Base-by-base conservation (phyloP, 2,329 filamentous ascomycete species). In the Ramularia collo-cygni region DNA sequence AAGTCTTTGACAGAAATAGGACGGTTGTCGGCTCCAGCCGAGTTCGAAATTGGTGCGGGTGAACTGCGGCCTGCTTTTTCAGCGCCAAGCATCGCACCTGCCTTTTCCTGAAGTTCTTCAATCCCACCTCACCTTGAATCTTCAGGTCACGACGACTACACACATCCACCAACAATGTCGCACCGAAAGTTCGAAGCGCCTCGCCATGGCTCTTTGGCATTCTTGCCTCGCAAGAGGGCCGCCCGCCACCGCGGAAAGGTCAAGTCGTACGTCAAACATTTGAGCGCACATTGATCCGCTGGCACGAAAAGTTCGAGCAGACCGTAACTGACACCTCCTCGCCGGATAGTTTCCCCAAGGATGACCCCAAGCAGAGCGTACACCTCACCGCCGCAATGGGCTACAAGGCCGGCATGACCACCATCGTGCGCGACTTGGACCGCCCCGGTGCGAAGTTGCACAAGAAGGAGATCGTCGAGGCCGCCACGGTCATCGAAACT, bases 361-460 rank as follows among this genome's bases (percentile, higher is more conserved):
- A 98, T 85, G 89, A 98, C 79, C 77, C 88, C 66, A 96, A 96
- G 85, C 94, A 96, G 83, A 86, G 89, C 64, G 87, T 95, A 71
- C 92, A 98, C 80, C 81, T 98, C 64, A 98, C 92, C 54, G 92
- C 92, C 65, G 75, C 87, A 65, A 89, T 60, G 83, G 92, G 92
- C 70, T 98, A 98, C 83, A 98, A 98, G 87, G 92, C 92, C 69
- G 92, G 92, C 71, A 98, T 98, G 92, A 95, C 88, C 71, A 98
- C 92, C 64, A 92, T 96, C 72, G 92, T 98, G 70, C 90, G 92
- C 74, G 90, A 95, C 73, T 81, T 96, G 71, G 92, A 98, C 81
- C 85, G 92, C 73, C 92, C 92, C 58, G 92, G 92, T 72, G 92
- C 92, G 64, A 98, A 98, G 83, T 81, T 92, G 73, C 88, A 98